Conservation (phyloP, 1,284 basidiomycete genomes). For the Wallemia hederae region DNA sequence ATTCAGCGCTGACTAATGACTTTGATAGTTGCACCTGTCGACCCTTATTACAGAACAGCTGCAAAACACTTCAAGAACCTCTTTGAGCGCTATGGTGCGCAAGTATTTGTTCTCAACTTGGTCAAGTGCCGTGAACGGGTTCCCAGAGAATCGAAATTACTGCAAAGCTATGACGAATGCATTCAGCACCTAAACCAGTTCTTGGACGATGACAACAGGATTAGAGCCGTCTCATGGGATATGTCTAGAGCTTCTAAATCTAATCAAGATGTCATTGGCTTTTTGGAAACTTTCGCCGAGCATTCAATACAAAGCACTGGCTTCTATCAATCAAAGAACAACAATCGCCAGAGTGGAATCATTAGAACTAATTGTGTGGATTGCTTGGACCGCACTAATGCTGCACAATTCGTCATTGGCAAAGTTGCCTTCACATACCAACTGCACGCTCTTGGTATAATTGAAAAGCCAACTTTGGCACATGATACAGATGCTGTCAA, state of each 20-base stretch:
- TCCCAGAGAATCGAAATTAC: conserved; percentile 73
- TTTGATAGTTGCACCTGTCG: conserved; percentile 52
- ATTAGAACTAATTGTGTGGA: conserved; percentile 82
- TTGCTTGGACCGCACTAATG: conserved; percentile 89
- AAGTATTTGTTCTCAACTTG: conserved; percentile 78
- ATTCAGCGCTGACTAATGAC: background rate
- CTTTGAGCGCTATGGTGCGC: conserved; percentile 64
- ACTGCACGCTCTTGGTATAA: conserved; percentile 71
- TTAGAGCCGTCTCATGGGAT: conserved; percentile 85
- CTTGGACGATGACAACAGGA: conserved; percentile 52
- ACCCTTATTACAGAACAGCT: conserved; percentile 82
- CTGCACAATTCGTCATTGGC: conserved; percentile 90
- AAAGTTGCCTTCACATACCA: conserved; percentile 88
- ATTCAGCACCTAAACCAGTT: conserved; percentile 86
- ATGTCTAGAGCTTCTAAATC: conserved; percentile 67
- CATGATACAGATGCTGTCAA: conserved; percentile 91
- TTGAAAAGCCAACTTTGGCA: conserved; percentile 48
- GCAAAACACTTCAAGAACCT: conserved; percentile 81
- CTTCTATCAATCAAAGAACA: conserved; percentile 51
- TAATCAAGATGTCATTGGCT: conserved; percentile 81
- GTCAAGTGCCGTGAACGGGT: conserved; percentile 47
- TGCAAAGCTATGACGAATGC: conserved; percentile 76
- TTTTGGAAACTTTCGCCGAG: conserved; percentile 81
- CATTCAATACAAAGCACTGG: conserved; percentile 70
- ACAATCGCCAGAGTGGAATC: conserved; percentile 67